Conservation (phyloP, 306 rosid species). For the Erythrophleum fordii region DNA sequence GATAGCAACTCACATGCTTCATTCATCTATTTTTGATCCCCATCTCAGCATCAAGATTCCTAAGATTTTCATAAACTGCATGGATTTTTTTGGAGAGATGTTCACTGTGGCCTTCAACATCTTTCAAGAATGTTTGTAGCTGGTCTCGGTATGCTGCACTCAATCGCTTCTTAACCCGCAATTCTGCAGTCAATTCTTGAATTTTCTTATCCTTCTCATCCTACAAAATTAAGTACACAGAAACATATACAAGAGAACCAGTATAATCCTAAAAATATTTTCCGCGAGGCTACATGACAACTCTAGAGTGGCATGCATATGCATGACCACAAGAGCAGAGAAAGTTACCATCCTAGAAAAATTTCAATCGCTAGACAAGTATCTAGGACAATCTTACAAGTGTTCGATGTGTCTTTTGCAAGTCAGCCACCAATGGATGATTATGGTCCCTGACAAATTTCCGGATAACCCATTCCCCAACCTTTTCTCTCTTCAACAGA, state of each 20-base stretch:
- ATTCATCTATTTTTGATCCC: not conserved
- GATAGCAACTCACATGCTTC: constrained; percentile 2
- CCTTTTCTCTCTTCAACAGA: constrained; percentile 42
- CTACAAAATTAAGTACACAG: constrained; percentile 19
- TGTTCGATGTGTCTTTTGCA: constrained; percentile 27
- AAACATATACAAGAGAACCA: not conserved
- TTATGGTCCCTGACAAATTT: constrained; percentile 45
- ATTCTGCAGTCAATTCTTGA: constrained; percentile 36
- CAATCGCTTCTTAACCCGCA: constrained; percentile 41
- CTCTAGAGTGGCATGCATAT: not conserved
- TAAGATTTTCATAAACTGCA: constrained; percentile 30
- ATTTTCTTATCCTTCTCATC: constrained; percentile 45
- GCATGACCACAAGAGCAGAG: not conserved
- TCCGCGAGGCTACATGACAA: not conserved
- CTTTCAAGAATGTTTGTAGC: constrained; percentile 33
- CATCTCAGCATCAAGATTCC: constrained; percentile 33
- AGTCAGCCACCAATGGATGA: constrained; percentile 42
- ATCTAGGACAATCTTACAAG: constrained; percentile 38
- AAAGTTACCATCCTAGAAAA: not conserved
- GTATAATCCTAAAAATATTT: not conserved
- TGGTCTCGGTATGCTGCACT: constrained; percentile 37
- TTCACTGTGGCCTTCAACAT: constrained; percentile 35
- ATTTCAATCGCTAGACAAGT: not conserved
- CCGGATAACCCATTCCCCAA: constrained; percentile 42
- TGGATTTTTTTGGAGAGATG: constrained; percentile 28